Percentiles rank a stretch among this genome's conserved stretches.
These are phyloP conservation scores for Daldinia sp. DNA, from an alignment of 2,329 filamentous ascomycete genomes.

Conservation along the genomic window DNA sequence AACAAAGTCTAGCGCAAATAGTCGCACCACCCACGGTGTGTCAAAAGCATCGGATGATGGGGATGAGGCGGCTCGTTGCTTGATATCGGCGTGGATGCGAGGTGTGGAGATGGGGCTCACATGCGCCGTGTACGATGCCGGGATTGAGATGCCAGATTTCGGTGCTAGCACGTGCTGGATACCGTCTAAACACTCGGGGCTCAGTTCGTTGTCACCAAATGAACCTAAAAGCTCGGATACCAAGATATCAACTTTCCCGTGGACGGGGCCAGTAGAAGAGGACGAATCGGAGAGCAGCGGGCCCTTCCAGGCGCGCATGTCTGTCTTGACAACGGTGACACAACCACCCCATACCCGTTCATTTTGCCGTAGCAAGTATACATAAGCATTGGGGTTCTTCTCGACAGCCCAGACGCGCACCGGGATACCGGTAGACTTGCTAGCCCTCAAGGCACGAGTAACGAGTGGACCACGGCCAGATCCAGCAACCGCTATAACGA, in stretches of 20 bases:
- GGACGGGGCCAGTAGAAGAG: conserved; percentile 53
- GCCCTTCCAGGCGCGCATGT: conserved; percentile 97
- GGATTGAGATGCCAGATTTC: conserved; percentile 89
- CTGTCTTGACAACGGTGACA: conserved; percentile 90
- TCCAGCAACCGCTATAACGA: conserved; percentile 91
- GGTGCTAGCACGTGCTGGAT: conserved; percentile 87
- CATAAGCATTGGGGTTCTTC: conserved; percentile 98
- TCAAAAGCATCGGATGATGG: conserved; percentile 70
- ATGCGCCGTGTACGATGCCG: conserved; percentile 90
- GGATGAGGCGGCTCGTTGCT: conserved; percentile 56
- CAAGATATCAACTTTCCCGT: conserved; percentile 84
- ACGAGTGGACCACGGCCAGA: conserved; percentile 93
- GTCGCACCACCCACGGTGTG: conserved; percentile 92
- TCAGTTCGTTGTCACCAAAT: conserved; percentile 96
- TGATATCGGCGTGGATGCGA: conserved; percentile 82
- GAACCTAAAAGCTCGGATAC: conserved; percentile 94
- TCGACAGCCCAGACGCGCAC: conserved; percentile 93
- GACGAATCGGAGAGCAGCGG: conserved; percentile 63
- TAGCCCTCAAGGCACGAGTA: conserved; percentile 83
- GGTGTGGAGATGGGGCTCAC: conserved; percentile 91
- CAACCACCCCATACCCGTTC: conserved; percentile 78
- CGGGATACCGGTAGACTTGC: conserved; percentile 75
- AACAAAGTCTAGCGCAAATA: conserved; percentile 89
- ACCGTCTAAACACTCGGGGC: conserved; percentile 94
- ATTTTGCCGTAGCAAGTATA: conserved; percentile 89